These are phyloP conservation scores for Boechera retrofracta DNA, from an alignment of 345 rosid species.

Conservation along the genomic window DNA sequence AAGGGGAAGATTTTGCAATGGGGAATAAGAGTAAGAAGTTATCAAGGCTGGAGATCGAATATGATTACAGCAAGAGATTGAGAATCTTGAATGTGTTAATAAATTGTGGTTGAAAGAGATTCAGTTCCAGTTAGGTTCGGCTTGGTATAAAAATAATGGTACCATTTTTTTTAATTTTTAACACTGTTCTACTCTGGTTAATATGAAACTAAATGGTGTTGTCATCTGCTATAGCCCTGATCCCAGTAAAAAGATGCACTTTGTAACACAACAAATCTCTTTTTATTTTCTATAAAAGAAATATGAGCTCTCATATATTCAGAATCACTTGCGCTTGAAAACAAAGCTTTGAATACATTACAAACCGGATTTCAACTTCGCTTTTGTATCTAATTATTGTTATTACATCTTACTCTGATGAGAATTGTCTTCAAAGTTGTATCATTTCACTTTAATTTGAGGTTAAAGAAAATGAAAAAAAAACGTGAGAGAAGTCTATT, in stretches of 20 bases:
- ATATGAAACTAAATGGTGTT: too few relatives aligned
- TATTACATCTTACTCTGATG: neutral
- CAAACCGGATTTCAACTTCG: neutral
- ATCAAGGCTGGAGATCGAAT: neutral
- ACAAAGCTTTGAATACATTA: neutral
- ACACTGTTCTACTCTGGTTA: too few relatives aligned
- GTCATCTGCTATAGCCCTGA: too few relatives aligned
- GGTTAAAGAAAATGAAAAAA: neutral
- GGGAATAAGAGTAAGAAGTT: neutral
- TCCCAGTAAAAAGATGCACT: neutral
- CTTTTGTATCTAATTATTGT: too few relatives aligned
- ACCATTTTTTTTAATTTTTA: too few relatives aligned
- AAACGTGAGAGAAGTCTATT: conserved; percentile 5
- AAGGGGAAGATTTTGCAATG: neutral
- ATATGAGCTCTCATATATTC: neutral
- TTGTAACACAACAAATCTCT: neutral
- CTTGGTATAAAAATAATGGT: too few relatives aligned
- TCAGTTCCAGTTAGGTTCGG: too few relatives aligned
- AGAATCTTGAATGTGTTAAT: too few relatives aligned
- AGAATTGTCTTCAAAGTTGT: neutral
- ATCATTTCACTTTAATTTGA: neutral
- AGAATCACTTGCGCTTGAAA: neutral
- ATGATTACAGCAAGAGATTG: neutral
- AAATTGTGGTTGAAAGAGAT: too few relatives aligned
- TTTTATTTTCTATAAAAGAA: neutral